Conservation (phyloP, 1,284 basidiomycete genomes). For the Malassezia sympodialis region DNA sequence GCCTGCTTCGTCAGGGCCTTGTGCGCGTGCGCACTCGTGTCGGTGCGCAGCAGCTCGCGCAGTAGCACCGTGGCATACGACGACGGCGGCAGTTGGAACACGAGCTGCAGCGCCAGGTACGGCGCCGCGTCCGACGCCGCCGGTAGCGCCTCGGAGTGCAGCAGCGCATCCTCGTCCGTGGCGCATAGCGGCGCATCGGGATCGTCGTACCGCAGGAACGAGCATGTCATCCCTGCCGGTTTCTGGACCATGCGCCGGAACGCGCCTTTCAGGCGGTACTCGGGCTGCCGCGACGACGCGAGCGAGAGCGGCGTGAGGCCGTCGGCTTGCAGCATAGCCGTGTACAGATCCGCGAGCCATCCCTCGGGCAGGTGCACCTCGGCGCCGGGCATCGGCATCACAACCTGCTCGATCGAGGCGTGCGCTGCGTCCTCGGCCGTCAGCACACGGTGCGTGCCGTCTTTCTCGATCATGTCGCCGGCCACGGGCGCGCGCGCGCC, state of each 20-base stretch:
- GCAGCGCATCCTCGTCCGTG: conserved; percentile 82
- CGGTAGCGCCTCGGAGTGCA: conserved; percentile 45
- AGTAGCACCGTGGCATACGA: conserved; percentile 46
- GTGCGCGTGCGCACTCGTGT: conserved; percentile 24
- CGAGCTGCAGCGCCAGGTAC: conserved; percentile 31
- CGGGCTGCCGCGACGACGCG: conserved; percentile 54
- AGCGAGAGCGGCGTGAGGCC: conserved; percentile 79
- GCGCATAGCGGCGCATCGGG: conserved; percentile 80
- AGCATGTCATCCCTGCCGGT: conserved; percentile 70
- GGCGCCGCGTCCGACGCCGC: not conserved
- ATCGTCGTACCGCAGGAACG: conserved; percentile 76
- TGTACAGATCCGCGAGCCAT: conserved; percentile 67
- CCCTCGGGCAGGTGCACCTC: conserved; percentile 82
- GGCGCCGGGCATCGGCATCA: conserved; percentile 87
- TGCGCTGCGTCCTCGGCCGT: conserved; percentile 61
- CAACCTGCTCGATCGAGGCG: conserved; percentile 81
- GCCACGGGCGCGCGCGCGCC: conserved; percentile 58
- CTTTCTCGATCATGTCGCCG: conserved; percentile 57
- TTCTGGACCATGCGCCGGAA: conserved; percentile 83
- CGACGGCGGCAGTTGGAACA: conserved; percentile 35
- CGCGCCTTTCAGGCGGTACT: conserved; percentile 81
- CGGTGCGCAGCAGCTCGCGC: conserved; percentile 41
- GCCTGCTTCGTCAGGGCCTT: conserved; percentile 8
- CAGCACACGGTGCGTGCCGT: conserved; percentile 51
- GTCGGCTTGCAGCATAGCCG: conserved; percentile 67